Conservation (phyloP, 2,329 filamentous ascomycete species). For the Colletotrichum higginsianum region DNA sequence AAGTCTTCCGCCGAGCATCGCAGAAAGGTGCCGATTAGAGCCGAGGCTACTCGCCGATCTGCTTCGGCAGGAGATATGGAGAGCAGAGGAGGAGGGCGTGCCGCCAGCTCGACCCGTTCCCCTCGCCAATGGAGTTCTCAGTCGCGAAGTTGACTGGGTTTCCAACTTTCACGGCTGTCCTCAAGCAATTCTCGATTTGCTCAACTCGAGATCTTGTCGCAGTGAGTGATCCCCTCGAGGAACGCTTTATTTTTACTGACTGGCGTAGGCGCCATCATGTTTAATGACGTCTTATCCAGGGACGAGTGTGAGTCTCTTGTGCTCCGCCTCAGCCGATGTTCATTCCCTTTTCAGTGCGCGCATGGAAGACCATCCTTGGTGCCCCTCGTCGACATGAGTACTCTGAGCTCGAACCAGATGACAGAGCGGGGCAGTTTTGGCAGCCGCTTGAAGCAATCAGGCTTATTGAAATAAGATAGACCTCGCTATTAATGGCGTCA, state of each 20-base stretch:
- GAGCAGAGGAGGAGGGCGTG: slow-evolving; percentile 64
- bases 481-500: neutral
- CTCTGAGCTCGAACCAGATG: neutral
- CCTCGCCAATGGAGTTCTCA: neutral
- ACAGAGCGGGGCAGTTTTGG: slow-evolving; percentile 26
- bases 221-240: slow-evolving; percentile 59
- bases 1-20: slow-evolving; percentile 78
- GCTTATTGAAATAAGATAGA: neutral
- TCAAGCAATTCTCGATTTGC: slow-evolving; percentile 79
- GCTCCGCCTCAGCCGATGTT: slow-evolving; percentile 69
- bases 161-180: slow-evolving; percentile 79
- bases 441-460: slow-evolving; percentile 34
- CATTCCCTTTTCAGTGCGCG: slow-evolving; percentile 87
- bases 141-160: slow-evolving; percentile 67
- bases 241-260: slow-evolving; percentile 32
- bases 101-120: slow-evolving; percentile 1
- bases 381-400: slow-evolving; percentile 70
- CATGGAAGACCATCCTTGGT: slow-evolving; percentile 81
- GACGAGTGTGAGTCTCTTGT: slow-evolving; percentile 74
- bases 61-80: slow-evolving; percentile 82
- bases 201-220: slow-evolving; percentile 83
- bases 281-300: slow-evolving; percentile 77
- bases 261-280: slow-evolving; percentile 79
- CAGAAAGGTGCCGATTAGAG: slow-evolving; percentile 81
- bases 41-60: slow-evolving; percentile 81